A percentile compares a stretch with the other conserved stretches of the same genome.
These are phyloP conservation scores for Pseudoneurospora amorphoporcata DNA, from an alignment of 495 filamentous ascomycete species.

Conservation along the genomic window DNA sequence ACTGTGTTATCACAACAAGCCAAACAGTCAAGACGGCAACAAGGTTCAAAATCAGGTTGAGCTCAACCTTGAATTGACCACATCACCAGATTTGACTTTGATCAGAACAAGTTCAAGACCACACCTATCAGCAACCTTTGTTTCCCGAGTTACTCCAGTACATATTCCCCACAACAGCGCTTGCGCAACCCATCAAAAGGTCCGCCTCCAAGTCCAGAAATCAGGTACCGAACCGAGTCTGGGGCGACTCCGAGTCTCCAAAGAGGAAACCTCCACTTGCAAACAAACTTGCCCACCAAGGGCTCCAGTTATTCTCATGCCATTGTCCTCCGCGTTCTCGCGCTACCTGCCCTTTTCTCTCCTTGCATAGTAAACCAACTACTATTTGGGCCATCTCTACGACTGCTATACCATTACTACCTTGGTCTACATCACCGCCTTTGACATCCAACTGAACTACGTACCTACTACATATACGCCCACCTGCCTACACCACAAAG, in stretches of 20 bases:
- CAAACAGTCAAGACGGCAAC: background rate
- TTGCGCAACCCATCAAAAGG: background rate
- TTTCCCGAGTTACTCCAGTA: background rate
- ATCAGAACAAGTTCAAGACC: background rate
- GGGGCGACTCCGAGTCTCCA: background rate
- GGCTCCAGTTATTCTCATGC: background rate
- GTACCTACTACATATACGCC: background rate
- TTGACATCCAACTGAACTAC: background rate
- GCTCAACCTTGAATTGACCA: background rate
- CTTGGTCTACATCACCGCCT: background rate
- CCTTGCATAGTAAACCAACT: background rate
- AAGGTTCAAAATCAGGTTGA: background rate
- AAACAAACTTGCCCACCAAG: background rate
- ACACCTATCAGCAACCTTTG: background rate
- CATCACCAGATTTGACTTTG: background rate
- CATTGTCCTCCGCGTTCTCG: background rate
- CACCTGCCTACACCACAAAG: background rate
- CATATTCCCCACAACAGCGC: background rate
- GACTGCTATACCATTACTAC: background rate
- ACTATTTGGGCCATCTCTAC: background rate
- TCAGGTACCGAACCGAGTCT: background rate
- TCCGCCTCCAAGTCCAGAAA: background rate
- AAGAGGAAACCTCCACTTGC: background rate
- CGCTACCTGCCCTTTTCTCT: background rate
- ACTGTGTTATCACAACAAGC: background rate